Percentiles rank a stretch among this genome's conserved stretches.
Conservation (phyloP, 2,329 filamentous ascomycete genomes). For the Fusarium xylarioides region DNA sequence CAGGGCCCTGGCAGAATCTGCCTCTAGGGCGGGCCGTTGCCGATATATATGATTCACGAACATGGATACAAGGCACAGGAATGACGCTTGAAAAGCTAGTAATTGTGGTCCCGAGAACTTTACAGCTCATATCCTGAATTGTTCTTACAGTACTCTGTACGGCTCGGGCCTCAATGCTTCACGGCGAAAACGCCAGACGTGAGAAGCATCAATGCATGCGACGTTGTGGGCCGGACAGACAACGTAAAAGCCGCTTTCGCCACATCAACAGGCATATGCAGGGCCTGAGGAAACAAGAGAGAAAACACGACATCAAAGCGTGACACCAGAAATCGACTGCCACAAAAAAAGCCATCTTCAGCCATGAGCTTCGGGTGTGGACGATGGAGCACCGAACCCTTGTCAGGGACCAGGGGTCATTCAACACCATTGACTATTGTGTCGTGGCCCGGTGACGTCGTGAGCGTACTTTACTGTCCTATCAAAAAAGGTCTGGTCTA, state of each 20-base stretch:
- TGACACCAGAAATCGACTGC: constrained; percentile 1
- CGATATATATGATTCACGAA: constrained; percentile 15
- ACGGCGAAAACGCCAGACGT: neutral
- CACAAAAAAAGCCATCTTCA: constrained; percentile 24
- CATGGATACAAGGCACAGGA: neutral
- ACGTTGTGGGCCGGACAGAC: constrained; percentile 23
- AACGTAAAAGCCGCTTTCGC: constrained; percentile 38
- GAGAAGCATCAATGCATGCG: constrained; percentile 25
- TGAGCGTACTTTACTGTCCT: neutral
- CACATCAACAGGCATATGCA: constrained; percentile 43
- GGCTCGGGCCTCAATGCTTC: constrained; percentile 8
- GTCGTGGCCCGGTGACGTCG: constrained; percentile 2
- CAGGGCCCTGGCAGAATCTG: constrained; percentile 29
- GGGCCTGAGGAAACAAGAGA: constrained; percentile 34
- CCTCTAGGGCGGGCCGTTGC: constrained; percentile 25
- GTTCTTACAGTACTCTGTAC: neutral
- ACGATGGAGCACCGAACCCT: constrained; percentile 20
- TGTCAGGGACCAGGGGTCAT: constrained; percentile 35
- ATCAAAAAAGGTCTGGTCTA: constrained; percentile 5
- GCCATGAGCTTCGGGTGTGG: constrained; percentile 3
- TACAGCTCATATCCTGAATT: constrained; percentile 8
- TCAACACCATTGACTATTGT: constrained; percentile 31
- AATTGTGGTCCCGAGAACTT: neutral
- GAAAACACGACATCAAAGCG: constrained; percentile 31
- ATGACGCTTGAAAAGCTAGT: neutral